A percentile compares a stretch with the other conserved stretches of the same genome.
These are phyloP conservation scores for Endocalyx cinctus DNA, from an alignment of 2,329 filamentous ascomycete genomes.

Conservation along the genomic window DNA sequence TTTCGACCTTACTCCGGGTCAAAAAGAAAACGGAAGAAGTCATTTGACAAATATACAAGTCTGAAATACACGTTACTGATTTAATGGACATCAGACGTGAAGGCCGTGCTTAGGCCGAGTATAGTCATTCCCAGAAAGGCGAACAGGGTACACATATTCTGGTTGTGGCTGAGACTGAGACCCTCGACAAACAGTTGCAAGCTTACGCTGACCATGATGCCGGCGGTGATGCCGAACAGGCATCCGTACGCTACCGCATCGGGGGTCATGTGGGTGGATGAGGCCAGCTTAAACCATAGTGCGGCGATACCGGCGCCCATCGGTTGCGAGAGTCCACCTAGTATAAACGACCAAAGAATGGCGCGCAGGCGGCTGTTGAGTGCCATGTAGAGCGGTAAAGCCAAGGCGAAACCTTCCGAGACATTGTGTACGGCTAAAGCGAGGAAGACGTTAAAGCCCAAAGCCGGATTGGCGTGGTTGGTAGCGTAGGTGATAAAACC, in stretches of 20 bases:
- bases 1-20: not conserved
- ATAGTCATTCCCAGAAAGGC: conserved; percentile 84
- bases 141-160: conserved; percentile 72
- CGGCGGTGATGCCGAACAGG: conserved; percentile 84
- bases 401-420: conserved; percentile 92
- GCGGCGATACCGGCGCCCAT: conserved; percentile 79
- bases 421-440: conserved; percentile 98
- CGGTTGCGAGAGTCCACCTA: conserved; percentile 85
- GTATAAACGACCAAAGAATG: conserved; percentile 75
- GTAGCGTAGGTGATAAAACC: conserved; percentile 90
- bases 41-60: not conserved
- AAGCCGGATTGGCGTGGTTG: conserved; percentile 85
- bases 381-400: conserved; percentile 87
- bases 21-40: no score
- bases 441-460: conserved; percentile 90
- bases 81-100: conserved; percentile 59
- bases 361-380: conserved; percentile 75
- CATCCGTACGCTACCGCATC: conserved; percentile 64
- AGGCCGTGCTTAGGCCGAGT: conserved; percentile 76
- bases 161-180: conserved; percentile 74
- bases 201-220: conserved; percentile 93
- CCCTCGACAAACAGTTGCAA: conserved; percentile 86
- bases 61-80: conserved; percentile 6
- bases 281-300: conserved; percentile 74
- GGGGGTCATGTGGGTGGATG: conserved; percentile 43